Evolutionary conservation across 257 asterid genomes (phyloP), one percentile per base, ranked within the genome.

Genomic region (Perilla frutescens): DNA sequence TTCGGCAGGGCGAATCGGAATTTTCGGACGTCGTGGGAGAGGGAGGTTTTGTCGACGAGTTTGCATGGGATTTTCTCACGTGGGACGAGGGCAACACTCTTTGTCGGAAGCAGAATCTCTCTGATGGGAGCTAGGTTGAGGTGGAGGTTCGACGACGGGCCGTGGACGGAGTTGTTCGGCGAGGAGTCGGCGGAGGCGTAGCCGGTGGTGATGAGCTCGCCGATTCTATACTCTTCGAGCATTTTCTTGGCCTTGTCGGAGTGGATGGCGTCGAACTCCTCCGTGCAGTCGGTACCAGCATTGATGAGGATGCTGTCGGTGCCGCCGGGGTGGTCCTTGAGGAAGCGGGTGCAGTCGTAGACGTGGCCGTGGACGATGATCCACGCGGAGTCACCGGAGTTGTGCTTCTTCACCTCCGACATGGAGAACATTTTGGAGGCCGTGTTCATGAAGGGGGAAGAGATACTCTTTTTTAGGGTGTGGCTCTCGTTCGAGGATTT

Each of bases 221-320:
- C 99, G 58, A 94, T 84, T 15, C 96, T 72, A 53, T 87, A 94
- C 0, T 85, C 97, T 59, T 94, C 97, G 4, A 94, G 79, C 58
- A 94, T 45, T 8, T 85, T 86, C 79, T 89, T 88, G 0, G 97
- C 99, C 76, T 88, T 91, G 40, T 84, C 90, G 4, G 97, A 91
- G 47, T 94, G 99, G 20, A 94, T 94, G 20, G 96, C 97, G 5
- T 94, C 97, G 68, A 94, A 94, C n/a, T 94, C 99, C 62, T 94
- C 97, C 0, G 97, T 94, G 62, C 96, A 90, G 45, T 94, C 97
- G 1, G 96, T 88, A 76, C 97, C 97, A 2, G 97, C 91, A 29
- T 94, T 91, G 84, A 94, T 94, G 41, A 94, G 88, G 64, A 94
- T 94, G 68, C 97, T 94, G 61, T 91, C 97, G 2, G 89, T 15